Conservation (phyloP, 768 basidiomycete genomes). For the Russula brevipes region DNA sequence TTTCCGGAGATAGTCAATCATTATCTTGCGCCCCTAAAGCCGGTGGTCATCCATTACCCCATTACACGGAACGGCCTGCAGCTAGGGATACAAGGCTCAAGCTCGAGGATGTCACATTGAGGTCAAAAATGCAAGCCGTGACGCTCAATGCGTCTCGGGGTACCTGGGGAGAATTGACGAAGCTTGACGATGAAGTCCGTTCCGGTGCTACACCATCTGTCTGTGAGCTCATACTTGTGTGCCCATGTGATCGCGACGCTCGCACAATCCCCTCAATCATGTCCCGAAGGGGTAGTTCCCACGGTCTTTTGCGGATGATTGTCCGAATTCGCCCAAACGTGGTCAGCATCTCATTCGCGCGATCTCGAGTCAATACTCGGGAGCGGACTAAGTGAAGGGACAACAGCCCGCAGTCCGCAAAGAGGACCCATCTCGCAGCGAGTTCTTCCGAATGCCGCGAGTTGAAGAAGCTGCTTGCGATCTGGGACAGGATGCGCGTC, state of each 20-base stretch:
- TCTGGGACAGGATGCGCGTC: conserved; percentile 75
- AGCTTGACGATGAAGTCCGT: conserved; percentile 85
- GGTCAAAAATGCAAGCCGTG: conserved; percentile 65
- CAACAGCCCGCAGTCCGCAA: conserved; percentile 57
- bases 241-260: conserved; percentile 66
- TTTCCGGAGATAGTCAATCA: conserved; percentile 84
- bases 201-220: not conserved
- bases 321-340: conserved; percentile 76
- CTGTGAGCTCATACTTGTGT: not conserved
- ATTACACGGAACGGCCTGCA: conserved; percentile 46
- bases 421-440: conserved; percentile 82
- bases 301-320: conserved; percentile 72
- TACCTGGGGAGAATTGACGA: conserved; percentile 56
- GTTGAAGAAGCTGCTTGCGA: conserved; percentile 81
- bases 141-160: conserved; percentile 66
- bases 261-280: conserved; percentile 80
- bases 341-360: conserved; percentile 87
- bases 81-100: conserved; percentile 89
- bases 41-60: conserved; percentile 76
- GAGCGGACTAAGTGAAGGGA: conserved; percentile 74
- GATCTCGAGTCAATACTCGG: conserved; percentile 89
- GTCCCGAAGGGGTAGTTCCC: conserved; percentile 85
- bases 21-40: conserved; percentile 69
- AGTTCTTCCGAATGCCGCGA: conserved; percentile 91
- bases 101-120: conserved; percentile 71